phyloP scores from a whole-genome alignment of 768 basidiomycete species.

The Tricholoma saponaceum region DNA sequence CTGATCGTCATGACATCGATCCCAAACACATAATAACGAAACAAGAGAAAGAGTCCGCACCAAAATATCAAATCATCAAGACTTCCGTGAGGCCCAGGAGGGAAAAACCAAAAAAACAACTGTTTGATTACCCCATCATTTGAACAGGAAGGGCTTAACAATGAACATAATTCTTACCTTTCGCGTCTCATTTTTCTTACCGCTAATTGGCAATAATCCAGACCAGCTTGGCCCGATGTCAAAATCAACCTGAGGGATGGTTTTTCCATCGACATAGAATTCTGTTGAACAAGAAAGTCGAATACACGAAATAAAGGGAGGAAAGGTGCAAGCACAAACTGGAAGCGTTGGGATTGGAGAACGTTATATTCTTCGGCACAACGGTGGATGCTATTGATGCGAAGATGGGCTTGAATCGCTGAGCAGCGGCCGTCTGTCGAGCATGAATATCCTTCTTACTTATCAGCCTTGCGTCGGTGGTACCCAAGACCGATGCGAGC shows the following conservation, averaged over 20 bases:
- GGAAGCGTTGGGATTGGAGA: conserved; percentile 61
- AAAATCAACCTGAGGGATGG: conserved; percentile 65
- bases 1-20: conserved; percentile 26
- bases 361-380: conserved; percentile 63
- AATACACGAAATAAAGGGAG: neutral
- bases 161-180: conserved; percentile 31
- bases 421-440: conserved; percentile 44
- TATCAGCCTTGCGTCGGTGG: conserved; percentile 26
- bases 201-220: conserved; percentile 69
- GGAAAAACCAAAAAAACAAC: conserved; percentile 87
- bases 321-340: conserved; percentile 31
- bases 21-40: too few relatives aligned
- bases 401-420: conserved; percentile 27
- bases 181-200: conserved; percentile 55
- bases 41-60: conserved; percentile 26
- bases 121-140: conserved; percentile 20
- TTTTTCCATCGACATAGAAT: conserved; percentile 65
- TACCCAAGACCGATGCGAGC: conserved; percentile 8
- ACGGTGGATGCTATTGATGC: conserved; percentile 11
- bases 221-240: conserved; percentile 76
- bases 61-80: conserved; percentile 74
- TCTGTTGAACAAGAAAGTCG: conserved; percentile 31
- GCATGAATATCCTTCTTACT: conserved; percentile 40
- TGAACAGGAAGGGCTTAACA: too few relatives aligned
- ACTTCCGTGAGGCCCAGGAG: conserved; percentile 69